phyloP scores from a whole-genome alignment of 495 filamentous ascomycete species.

The Penicillium herquei region DNA sequence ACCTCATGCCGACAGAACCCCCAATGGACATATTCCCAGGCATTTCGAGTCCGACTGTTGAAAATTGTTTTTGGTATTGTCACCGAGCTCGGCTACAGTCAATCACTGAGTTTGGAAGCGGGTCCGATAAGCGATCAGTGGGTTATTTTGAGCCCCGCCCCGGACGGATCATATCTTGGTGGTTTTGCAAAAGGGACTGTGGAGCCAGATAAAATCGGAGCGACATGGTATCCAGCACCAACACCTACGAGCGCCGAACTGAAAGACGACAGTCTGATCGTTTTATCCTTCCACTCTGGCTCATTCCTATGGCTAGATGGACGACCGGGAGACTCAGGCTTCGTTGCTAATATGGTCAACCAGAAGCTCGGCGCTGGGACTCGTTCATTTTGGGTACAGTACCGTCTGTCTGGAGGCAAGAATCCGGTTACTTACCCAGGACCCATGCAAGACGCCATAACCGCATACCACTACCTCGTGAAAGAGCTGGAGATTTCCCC shows the following conservation, averaged over 20 bases:
- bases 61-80: slow-evolving; percentile 5
- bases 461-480: slow-evolving; percentile 25
- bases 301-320: slow-evolving; percentile 14
- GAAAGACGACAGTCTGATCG: slow-evolving; percentile 6
- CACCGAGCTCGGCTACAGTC: slow-evolving; percentile 11
- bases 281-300: slow-evolving; percentile 17
- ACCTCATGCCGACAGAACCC: slow-evolving; percentile 4
- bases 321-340: slow-evolving; percentile 11
- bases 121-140: slow-evolving; percentile 8
- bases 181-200: slow-evolving; percentile 7
- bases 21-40: slow-evolving; percentile 12
- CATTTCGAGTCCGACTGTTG: slow-evolving; percentile 3
- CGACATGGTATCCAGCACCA: slow-evolving; percentile 16
- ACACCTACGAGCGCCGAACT: background rate
- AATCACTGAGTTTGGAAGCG: slow-evolving; percentile 12
- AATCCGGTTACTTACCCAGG: slow-evolving; percentile 11
- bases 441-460: slow-evolving; percentile 10
- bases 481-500: slow-evolving; percentile 24
- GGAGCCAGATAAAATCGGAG: slow-evolving; percentile 16
- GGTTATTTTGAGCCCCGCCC: slow-evolving; percentile 11
- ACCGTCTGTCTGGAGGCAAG: slow-evolving; percentile 13
- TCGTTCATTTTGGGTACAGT: slow-evolving; percentile 16
- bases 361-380: slow-evolving; percentile 6
- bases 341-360: slow-evolving; percentile 11
- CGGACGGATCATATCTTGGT: slow-evolving; percentile 5